Evolutionary conservation across 129 eudicot genomes (phyloP), one percentile per base, ranked within the genome.

Genomic region (Flaveria trinervia): DNA sequence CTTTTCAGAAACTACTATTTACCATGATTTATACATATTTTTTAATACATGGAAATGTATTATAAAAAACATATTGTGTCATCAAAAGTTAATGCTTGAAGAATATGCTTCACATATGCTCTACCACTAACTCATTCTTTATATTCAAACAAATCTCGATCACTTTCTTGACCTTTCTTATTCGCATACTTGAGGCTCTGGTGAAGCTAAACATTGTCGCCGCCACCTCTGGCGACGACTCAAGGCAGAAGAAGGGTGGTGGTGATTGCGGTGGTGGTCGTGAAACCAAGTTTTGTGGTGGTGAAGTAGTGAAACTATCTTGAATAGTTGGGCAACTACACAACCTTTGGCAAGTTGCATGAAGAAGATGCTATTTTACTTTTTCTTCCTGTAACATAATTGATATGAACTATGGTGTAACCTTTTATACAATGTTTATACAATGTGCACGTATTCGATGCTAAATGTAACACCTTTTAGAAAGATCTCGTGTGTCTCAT

Each of bases 31-130:
- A 61, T 28, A 61, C 3, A 14, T 61, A 33, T 36, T 36, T 36
- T 36, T 36, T 36, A 36, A 36, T 36, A 36, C 41, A 36, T 36
- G 41, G 41, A 36, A 36, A 36, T 36, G 41, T 36, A 36, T 36
- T 36, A 30, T 30, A 30, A 36, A 36, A 36, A 36, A 5, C 41
- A 36, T 36, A 36, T 36, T 0, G 26, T 39, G 57, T 14, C 7
- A 49, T 48, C 54, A 61, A 48, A 62, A 79, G 83, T 79, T 79
- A 44, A 72, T 79, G 78, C 73, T 72, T 43, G 78, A 79, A 79
- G 83, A 79, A 72, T 79, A 79, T 79, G 83, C 83, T 48, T 72
- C 77, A 79, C 23, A 79, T 79, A 79, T 79, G 33, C 83, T 62
- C 83, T 20, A 36, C 83, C 83, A 79, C 83, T 79, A 72, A 65